Percentiles rank a stretch among this genome's conserved stretches.
phyloP scores from a whole-genome alignment of 179 eudicot genomes.

The Spergularia azorica region DNA sequence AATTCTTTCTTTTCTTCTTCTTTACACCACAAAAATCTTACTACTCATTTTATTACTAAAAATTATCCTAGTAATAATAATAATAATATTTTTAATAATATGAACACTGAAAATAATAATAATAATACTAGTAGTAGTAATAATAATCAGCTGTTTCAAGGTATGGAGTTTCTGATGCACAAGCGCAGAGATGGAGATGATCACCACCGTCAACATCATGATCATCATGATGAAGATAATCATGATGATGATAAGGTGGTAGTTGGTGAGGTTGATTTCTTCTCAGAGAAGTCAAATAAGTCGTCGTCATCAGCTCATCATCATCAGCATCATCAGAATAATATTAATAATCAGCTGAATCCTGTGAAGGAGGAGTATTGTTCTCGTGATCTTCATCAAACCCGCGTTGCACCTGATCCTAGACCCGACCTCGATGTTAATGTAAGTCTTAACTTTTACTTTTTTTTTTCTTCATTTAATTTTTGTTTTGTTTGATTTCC shows the following conservation, averaged over 20 bases:
- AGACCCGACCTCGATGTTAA: slow-evolving; percentile 35
- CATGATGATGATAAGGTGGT: slow-evolving; percentile 5
- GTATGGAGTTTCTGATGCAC: slow-evolving; percentile 25
- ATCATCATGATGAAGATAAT: neutral
- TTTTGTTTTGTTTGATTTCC: neutral
- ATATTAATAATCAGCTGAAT: neutral
- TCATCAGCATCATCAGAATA: neutral
- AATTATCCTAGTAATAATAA: neutral
- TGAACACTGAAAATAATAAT: neutral
- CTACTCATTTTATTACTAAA: neutral
- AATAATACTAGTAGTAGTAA: neutral
- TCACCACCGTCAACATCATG: neutral
- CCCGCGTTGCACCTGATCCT: slow-evolving; percentile 9
- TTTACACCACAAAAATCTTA: neutral
- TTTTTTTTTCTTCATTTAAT: too few species aligned
- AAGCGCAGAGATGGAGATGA: slow-evolving; percentile 19
- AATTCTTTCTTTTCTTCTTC: slow-evolving; percentile 12
- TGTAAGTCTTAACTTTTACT: slow-evolving; percentile 35
- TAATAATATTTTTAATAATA: slow-evolving; percentile 15
- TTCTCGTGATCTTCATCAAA: slow-evolving; percentile 19
- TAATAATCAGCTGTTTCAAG: slow-evolving; percentile 25
- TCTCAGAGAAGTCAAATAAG: slow-evolving; percentile 26
- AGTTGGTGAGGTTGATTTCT: slow-evolving; percentile 55
- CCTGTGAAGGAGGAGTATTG: slow-evolving; percentile 41
- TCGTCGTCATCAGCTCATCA: neutral